Base-by-base conservation (phyloP, 1,139 yeast species). In the Sugiyamaella castrensis region DNA sequence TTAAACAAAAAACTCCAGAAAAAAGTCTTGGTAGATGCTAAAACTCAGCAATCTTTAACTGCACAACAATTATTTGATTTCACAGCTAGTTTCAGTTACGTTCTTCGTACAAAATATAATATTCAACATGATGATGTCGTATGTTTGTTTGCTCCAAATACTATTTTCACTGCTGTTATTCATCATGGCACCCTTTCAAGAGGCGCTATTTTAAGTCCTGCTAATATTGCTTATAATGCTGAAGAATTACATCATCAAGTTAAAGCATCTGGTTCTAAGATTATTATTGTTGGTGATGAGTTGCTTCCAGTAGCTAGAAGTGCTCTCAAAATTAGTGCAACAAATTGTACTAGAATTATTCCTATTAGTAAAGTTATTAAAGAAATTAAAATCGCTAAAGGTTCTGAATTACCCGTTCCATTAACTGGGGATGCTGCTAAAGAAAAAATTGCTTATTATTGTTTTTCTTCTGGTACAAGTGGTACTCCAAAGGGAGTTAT, bases 391-490 rank as follows among this genome's bases (percentile, higher is more conserved):
- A 40, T 37, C 10, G 47, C 52, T 29, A 46, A 47, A 2, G 51
- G 51, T 13, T 41, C 44, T 5, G 50, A 44, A 30, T 19, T 33
- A 4, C 54, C 55, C 3, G 35, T 48, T 2, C 38, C 38, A 6
- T 33, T 54, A n/a, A 47, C 54, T 8, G 59, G 59, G 8, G 51
- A 52, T 9, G 26, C 40, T 1, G 54, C 54, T 19, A 42, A 43
- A 15, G 46, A 50, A 8, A 61, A 64, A 41, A 59, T 59, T 9
- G 72, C 73, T 10, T 68, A 67, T 52, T 64, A 66, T 50, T 70
- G 72, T 54, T 86, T 84, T 65, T 84, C 94, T 3, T 81, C 88
- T 2, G 92, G 92, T 29, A 83, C 92, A 11, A 81, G 88, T 2
- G 91, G 91, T 9, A 65, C 73, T 41, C 88, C 91, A 28, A 84